These are phyloP conservation scores for Austropuccinia psidii DNA, from an alignment of 1,284 basidiomycete genomes.

Conservation along the genomic window DNA sequence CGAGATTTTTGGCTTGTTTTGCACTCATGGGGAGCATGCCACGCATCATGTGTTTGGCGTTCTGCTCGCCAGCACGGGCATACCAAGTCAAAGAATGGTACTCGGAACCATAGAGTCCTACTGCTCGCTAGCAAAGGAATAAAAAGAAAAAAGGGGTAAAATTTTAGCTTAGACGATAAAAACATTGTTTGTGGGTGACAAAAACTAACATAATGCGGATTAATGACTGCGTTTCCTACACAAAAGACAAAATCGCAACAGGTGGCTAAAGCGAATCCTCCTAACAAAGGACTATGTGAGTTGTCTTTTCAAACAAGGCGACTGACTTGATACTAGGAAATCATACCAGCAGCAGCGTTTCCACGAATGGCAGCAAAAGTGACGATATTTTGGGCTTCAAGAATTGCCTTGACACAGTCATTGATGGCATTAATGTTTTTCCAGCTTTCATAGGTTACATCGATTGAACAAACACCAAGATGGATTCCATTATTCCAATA, in stretches of 20 bases:
- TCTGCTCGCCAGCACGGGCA: conserved; percentile 39
- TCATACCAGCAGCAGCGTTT: conserved; percentile 50
- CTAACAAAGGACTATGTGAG: not conserved
- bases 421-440: conserved; percentile 52
- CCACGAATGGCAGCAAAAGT: conserved; percentile 51
- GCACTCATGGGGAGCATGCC: conserved; percentile 51
- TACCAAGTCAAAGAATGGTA: conserved; percentile 33
- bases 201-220: conserved; percentile 50
- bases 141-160: conserved; percentile 45
- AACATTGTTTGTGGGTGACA: not conserved
- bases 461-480: conserved; percentile 42
- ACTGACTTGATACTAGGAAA: not conserved
- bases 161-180: not conserved
- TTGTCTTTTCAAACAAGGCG: not conserved
- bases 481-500: conserved; percentile 53
- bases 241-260: conserved; percentile 50
- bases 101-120: conserved; percentile 30
- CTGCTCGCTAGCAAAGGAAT: conserved; percentile 43
- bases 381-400: conserved; percentile 49
- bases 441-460: conserved; percentile 51
- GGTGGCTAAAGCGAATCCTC: conserved; percentile 51
- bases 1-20: not conserved
- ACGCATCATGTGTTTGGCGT: conserved; percentile 46
- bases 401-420: conserved; percentile 48
- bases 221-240: conserved; percentile 49